Conservation (phyloP, 352 stramenopile genomes). For the Globisporangium nodosum region DNA sequence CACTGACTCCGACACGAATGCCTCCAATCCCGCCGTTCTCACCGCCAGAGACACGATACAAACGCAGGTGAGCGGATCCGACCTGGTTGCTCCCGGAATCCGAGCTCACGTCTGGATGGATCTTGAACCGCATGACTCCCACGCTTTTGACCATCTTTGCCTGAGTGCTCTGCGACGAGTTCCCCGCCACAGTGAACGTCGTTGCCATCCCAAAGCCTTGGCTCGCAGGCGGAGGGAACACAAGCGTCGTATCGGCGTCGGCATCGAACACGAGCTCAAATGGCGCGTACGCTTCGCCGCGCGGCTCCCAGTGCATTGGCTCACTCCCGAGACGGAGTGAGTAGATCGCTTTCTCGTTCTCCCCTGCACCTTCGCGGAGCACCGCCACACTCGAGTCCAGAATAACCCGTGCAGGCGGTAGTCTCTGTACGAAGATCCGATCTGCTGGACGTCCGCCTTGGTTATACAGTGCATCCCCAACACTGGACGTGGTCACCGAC, state of each 20-base stretch:
- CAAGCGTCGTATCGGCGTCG: slow-evolving; percentile 41
- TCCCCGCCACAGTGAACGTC: slow-evolving; percentile 33
- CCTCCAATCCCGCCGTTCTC: slow-evolving; percentile 62
- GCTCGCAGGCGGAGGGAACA: slow-evolving; percentile 17
- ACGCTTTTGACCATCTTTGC: slow-evolving; percentile 20
- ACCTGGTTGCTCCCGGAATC: slow-evolving; percentile 46
- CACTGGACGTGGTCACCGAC: slow-evolving; percentile 19
- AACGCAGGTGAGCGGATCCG: slow-evolving; percentile 36
- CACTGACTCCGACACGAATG: slow-evolving; percentile 38
- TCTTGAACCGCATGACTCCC: slow-evolving; percentile 36
- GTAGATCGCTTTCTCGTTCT: slow-evolving; percentile 25
- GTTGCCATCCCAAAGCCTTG: slow-evolving; percentile 8
- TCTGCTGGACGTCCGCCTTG: slow-evolving; percentile 12
- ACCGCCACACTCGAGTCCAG: slow-evolving; percentile 29
- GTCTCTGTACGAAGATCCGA: slow-evolving; percentile 36
- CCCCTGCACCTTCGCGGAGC: slow-evolving; percentile 35
- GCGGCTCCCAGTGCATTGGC: slow-evolving; percentile 61
- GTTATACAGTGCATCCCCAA: slow-evolving; percentile 36
- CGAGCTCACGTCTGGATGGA: slow-evolving; percentile 20
- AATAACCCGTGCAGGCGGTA: slow-evolving; percentile 27
- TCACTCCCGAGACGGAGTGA: slow-evolving; percentile 35
- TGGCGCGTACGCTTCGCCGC: slow-evolving; percentile 24
- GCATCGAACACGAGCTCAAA: slow-evolving; percentile 27
- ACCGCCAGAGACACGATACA: slow-evolving; percentile 52
- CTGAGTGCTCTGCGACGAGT: slow-evolving; percentile 40